A percentile compares a stretch with the other conserved stretches of the same genome.
phyloP scores from a whole-genome alignment of 192 early-diverging fungal species.

The Backusella circina region DNA sequence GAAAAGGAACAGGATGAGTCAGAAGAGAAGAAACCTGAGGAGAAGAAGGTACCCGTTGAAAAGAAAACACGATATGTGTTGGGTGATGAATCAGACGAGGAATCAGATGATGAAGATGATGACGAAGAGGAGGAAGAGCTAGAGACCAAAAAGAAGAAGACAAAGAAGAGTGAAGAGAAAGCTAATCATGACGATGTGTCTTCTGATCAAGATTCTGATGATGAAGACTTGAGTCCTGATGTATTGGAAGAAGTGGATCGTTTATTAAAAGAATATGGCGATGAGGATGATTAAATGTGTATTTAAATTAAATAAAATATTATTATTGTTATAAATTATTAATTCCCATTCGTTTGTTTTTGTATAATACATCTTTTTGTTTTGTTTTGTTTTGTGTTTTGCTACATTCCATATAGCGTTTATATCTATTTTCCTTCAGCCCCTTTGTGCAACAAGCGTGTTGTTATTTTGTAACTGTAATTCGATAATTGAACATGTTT shows the following conservation, averaged over 20 bases:
- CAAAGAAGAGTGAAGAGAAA: background rate
- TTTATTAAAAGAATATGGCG: constrained; percentile 26
- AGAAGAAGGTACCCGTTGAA: background rate
- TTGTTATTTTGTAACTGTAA: too few relatives aligned
- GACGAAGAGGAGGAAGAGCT: background rate
- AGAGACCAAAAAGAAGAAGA: background rate
- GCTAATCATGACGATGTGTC: background rate
- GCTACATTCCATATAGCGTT: too few relatives aligned
- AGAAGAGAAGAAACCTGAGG: background rate
- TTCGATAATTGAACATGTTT: too few relatives aligned
- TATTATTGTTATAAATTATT: background rate
- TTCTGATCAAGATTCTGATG: constrained; percentile 17
- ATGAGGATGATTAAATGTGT: constrained; percentile 16
- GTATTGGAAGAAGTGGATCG: constrained; percentile 48
- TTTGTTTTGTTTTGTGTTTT: too few relatives aligned
- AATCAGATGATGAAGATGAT: background rate
- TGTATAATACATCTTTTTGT: too few relatives aligned
- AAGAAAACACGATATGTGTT: background rate
- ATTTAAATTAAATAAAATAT: background rate
- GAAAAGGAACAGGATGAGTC: background rate
- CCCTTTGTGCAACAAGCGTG: too few relatives aligned
- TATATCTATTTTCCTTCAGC: too few relatives aligned
- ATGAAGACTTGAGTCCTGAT: constrained; percentile 19
- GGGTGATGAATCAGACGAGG: background rate
- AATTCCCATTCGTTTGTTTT: too few relatives aligned